A percentile compares a stretch with the other conserved stretches of the same genome.
phyloP scores from a whole-genome alignment of 139 green algal genomes.

The Axilococcus clingmanii region DNA sequence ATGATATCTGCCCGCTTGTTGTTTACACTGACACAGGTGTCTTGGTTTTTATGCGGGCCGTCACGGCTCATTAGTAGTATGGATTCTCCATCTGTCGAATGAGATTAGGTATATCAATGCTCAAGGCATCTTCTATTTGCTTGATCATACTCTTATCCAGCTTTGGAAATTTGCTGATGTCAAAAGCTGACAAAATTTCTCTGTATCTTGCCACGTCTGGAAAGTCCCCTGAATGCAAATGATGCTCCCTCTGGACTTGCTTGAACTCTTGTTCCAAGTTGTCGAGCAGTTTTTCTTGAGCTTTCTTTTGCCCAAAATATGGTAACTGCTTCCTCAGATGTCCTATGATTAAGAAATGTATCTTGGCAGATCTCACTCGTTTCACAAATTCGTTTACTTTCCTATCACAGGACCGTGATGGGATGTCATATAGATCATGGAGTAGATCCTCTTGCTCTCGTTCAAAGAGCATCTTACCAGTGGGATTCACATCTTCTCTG shows the following conservation, averaged over 20 bases:
- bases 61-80: constrained; percentile 32
- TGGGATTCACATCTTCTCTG: constrained; percentile 60
- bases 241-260: constrained; percentile 82
- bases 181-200: constrained; percentile 73
- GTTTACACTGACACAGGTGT: no score
- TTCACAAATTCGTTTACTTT: constrained; percentile 99
- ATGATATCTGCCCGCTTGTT: no score
- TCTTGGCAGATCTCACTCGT: constrained; percentile 75
- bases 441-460: constrained; percentile 85
- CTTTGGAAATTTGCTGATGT: constrained; percentile 72
- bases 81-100: constrained; percentile 84
- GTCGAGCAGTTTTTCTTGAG: constrained; percentile 50
- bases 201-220: constrained; percentile 73
- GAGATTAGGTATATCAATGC: constrained; percentile 79
- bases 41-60: no score
- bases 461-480: constrained; percentile 73
- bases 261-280: constrained; percentile 55
- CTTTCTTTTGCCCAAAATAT: constrained; percentile 61
- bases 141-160: constrained; percentile 48
- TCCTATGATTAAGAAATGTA: constrained; percentile 85
- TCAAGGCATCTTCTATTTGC: constrained; percentile 71
- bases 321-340: constrained; percentile 82
- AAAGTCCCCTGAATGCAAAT: constrained; percentile 86
- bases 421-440: constrained; percentile 85
- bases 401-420: constrained; percentile 60